These are phyloP conservation scores for Neofusicoccum sp. DNA, from an alignment of 2,329 filamentous ascomycete species.

Conservation along the genomic window DNA sequence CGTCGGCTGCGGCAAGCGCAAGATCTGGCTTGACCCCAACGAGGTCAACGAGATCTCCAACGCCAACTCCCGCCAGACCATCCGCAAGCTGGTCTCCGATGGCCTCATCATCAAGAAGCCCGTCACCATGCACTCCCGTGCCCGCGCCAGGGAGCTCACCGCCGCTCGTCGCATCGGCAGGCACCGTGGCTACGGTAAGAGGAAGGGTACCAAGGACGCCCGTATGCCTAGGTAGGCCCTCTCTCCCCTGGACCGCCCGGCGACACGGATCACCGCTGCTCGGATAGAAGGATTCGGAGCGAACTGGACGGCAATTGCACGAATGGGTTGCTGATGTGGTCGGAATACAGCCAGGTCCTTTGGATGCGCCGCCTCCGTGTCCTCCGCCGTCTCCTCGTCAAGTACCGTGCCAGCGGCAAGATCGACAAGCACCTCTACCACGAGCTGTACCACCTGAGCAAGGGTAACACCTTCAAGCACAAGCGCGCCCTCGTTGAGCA, in stretches of 20 bases:
- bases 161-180: slow-evolving; percentile 91
- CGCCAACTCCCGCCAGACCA: slow-evolving; percentile 99
- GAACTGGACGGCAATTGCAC: slow-evolving; percentile 17
- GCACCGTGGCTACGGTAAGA: slow-evolving; percentile 99
- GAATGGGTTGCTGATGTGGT: slow-evolving; percentile 31
- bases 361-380: slow-evolving; percentile 99
- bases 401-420: slow-evolving; percentile 99
- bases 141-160: slow-evolving; percentile 92
- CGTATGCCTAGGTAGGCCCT: slow-evolving; percentile 90
- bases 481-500: slow-evolving; percentile 99
- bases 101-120: slow-evolving; percentile 99
- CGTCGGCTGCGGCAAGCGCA: slow-evolving; percentile 98
- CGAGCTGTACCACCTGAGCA: slow-evolving; percentile 99
- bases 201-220: slow-evolving; percentile 99
- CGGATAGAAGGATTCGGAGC: slow-evolving; percentile 11
- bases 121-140: slow-evolving; percentile 98
- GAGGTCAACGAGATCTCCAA: slow-evolving; percentile 99
- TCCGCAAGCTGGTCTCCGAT: slow-evolving; percentile 99
- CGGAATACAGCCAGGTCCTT: slow-evolving; percentile 74
- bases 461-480: slow-evolving; percentile 99
- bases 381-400: slow-evolving; percentile 97
- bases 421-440: slow-evolving; percentile 99
- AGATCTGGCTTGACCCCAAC: slow-evolving; percentile 99
- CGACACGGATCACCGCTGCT: neutral
- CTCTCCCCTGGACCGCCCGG: neutral